These are phyloP conservation scores for Naganishia vishniacii DNA, from an alignment of 768 basidiomycete species.

Conservation along the genomic window DNA sequence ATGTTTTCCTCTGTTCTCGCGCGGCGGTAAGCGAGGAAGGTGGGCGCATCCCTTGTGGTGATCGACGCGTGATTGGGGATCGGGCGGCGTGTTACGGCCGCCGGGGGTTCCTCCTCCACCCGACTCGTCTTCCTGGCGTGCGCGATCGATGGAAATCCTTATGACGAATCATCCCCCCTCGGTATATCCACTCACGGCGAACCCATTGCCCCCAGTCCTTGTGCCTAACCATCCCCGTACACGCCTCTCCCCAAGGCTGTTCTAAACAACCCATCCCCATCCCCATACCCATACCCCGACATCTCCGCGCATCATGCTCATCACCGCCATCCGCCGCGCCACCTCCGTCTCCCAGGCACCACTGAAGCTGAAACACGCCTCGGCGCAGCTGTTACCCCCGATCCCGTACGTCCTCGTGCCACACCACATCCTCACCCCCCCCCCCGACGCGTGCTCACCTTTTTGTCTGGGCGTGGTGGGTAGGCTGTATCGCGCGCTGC, in stretches of 20 bases:
- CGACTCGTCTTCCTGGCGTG: too few species aligned
- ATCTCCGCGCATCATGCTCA: neutral
- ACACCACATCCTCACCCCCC: neutral
- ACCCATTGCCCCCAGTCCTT: too few species aligned
- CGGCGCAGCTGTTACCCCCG: conserved; percentile 70
- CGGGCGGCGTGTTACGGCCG: neutral
- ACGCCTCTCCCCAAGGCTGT: too few species aligned
- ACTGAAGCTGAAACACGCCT: conserved; percentile 49
- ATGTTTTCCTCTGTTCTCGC: too few species aligned
- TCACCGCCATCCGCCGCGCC: conserved; percentile 14
- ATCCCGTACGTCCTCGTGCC: conserved; percentile 65
- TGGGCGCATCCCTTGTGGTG: neutral
- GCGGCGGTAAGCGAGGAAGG: neutral
- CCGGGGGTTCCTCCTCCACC: too few species aligned
- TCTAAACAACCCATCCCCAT: too few species aligned
- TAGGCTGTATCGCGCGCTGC: conserved; percentile 73
- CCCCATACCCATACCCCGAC: too few species aligned
- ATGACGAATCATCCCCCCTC: too few species aligned
- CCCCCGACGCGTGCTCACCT: too few species aligned
- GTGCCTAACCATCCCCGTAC: too few species aligned
- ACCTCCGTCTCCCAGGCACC: conserved; percentile 26
- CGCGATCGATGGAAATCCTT: too few species aligned
- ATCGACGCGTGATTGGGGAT: neutral
- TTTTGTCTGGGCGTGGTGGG: neutral
- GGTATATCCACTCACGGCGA: too few species aligned